Evolutionary conservation across 2,329 filamentous ascomycete genomes (phyloP), one percentile per base, ranked within the genome.

Genomic region (Botrytis pseudocinerea): DNA sequence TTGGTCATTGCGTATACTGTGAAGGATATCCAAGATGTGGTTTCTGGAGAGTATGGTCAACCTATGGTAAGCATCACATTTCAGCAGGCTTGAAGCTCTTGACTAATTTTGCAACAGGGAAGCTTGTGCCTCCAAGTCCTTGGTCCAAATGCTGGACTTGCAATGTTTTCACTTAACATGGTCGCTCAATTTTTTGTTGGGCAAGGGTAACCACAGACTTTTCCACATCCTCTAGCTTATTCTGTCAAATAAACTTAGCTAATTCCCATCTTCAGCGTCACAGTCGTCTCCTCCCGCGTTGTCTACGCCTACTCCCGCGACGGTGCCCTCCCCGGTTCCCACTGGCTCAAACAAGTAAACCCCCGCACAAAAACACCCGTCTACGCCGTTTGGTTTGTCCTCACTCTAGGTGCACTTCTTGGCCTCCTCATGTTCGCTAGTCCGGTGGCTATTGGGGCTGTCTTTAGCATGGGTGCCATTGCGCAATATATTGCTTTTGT

Each of bases 271-370:
- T 25, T 6, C 14, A 71, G 60, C 10, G 32, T 90, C 79, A 92
- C 92, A 89, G 87, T 93, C 20, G 84, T 85, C 18, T 85, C 85
- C 9, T 91, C 88, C 35, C 86, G 91, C 65, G 91, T 92, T 62
- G 91, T 90, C 1, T 93, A 91, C 78, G 91, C 91, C 25, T 93
- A 93, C 81, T 90, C 91, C 28, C 89, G 91, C 48, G 91, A 93
- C 78, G 90, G 89, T 77, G 91, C 89, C 79, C 91, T 93, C 78
- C 91, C 91, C 0, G 78, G 88, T 9, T 90, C 87, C 8, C 82
- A 81, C 0, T 84, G 85, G 77, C 90, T 89, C 84, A 89, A 88
- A 77, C 79, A 82, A 38, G 90, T 93, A 69, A 90, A 93, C 81
- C 77, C 78, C 2, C 79, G 82, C 77, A 93, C 91, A 2, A 82